Conservation (phyloP, 2,329 filamentous ascomycete species). For the Balansia obtecta region DNA sequence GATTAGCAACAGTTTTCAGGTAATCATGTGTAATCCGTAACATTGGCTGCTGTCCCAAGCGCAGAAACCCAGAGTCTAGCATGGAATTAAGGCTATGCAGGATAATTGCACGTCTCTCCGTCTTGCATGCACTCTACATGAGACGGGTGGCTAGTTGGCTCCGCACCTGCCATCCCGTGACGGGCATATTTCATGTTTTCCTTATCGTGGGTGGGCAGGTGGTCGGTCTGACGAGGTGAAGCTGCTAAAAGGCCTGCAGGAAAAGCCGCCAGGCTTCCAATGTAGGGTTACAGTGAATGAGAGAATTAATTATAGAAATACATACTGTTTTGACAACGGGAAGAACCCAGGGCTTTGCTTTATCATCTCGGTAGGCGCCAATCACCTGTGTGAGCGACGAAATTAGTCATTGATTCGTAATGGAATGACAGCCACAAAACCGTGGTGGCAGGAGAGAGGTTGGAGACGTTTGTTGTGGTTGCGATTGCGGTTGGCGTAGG, state of each 20-base stretch:
- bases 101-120: background rate
- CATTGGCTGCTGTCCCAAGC: background rate
- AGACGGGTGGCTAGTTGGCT: background rate
- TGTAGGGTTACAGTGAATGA: too few relatives aligned
- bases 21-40: background rate
- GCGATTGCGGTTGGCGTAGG: background rate
- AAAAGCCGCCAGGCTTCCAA: background rate
- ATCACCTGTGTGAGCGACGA: slow-evolving; percentile 39
- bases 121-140: background rate
- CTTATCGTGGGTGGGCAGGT: background rate
- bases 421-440: background rate
- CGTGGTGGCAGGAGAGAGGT: background rate
- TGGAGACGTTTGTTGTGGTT: background rate
- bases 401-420: background rate
- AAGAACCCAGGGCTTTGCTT: slow-evolving; percentile 93
- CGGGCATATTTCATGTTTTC: background rate
- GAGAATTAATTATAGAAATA: background rate
- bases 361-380: slow-evolving; percentile 89
- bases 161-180: background rate
- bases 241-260: background rate
- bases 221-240: background rate
- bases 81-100: background rate
- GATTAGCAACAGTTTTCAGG: background rate
- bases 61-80: background rate
- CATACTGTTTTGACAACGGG: slow-evolving; percentile 90